A percentile compares a stretch with the other conserved stretches of the same genome.
phyloP scores from a whole-genome alignment of 768 basidiomycete species.

The Saitozyma podzolica region DNA sequence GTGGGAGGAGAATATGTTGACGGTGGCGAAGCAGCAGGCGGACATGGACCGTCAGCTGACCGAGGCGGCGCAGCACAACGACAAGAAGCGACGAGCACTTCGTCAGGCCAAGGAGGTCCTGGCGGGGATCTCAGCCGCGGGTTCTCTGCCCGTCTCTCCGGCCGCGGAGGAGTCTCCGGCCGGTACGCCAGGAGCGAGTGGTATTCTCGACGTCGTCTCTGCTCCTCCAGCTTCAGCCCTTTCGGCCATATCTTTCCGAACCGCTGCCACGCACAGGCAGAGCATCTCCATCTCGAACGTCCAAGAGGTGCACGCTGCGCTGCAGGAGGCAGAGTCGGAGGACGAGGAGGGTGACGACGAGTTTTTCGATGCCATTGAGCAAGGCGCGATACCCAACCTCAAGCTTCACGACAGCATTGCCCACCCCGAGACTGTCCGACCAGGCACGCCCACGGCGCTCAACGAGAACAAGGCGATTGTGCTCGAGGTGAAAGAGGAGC shows the following conservation, averaged over 20 bases:
- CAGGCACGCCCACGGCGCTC: constrained; percentile 33
- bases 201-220: not conserved
- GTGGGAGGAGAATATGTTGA: constrained; percentile 88
- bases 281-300: constrained; percentile 35
- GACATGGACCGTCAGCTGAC: constrained; percentile 76
- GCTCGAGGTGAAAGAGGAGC: constrained; percentile 6
- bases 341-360: constrained; percentile 68
- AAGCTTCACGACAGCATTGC: constrained; percentile 67
- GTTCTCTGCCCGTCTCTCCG: constrained; percentile 35
- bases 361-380: constrained; percentile 95
- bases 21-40: constrained; percentile 83
- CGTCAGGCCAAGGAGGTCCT: constrained; percentile 42
- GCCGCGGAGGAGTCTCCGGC: constrained; percentile 7
- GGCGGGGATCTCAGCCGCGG: constrained; percentile 55
- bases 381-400: constrained; percentile 73
- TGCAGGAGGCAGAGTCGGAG: constrained; percentile 46
- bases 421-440: constrained; percentile 52
- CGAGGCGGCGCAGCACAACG: constrained; percentile 57
- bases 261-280: constrained; percentile 3
- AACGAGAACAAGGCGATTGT: constrained; percentile 3
- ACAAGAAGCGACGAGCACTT: constrained; percentile 56
- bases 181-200: not conserved
- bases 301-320: constrained; percentile 47
- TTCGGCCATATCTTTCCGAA: not conserved
- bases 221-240: constrained; percentile 6